Conservation (phyloP, 441 rosid species). For the Populus hybrid region DNA sequence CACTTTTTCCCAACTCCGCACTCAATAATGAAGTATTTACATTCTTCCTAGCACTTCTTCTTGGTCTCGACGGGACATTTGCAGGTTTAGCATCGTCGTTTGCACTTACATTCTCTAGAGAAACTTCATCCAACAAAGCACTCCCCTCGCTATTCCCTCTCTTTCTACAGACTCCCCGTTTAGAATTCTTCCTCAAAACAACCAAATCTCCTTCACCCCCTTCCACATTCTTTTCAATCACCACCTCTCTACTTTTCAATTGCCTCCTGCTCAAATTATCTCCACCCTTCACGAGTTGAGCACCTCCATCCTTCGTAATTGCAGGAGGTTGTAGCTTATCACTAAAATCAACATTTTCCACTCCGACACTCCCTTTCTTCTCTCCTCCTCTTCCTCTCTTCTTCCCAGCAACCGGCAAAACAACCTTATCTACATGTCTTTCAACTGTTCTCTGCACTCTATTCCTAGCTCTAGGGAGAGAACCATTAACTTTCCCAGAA, state of each 20-base stretch:
- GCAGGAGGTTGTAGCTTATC: not conserved
- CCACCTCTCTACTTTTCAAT: not conserved
- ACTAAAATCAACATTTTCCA: not conserved
- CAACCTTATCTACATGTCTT: not conserved
- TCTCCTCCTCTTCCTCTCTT: slow-evolving; percentile 28
- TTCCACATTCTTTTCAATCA: not conserved
- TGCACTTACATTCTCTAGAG: not conserved
- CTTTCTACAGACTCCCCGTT: not conserved
- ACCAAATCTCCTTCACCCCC: not conserved
- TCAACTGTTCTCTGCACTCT: not conserved
- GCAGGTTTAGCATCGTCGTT: not conserved
- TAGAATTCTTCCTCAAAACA: not conserved
- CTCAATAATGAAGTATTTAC: not conserved
- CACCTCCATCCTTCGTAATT: not conserved
- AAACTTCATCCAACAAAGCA: not conserved
- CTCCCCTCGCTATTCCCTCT: not conserved
- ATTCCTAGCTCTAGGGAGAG: not conserved
- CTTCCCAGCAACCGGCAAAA: slow-evolving; percentile 15
- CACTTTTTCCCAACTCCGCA: not conserved
- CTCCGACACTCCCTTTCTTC: not conserved
- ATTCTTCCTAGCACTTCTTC: not conserved
- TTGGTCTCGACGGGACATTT: not conserved
- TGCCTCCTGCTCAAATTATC: not conserved
- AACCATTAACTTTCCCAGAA: not conserved
- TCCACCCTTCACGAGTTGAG: not conserved